phyloP scores from a whole-genome alignment of 2,329 filamentous ascomycete species.

The Coleophoma crateriformis region DNA sequence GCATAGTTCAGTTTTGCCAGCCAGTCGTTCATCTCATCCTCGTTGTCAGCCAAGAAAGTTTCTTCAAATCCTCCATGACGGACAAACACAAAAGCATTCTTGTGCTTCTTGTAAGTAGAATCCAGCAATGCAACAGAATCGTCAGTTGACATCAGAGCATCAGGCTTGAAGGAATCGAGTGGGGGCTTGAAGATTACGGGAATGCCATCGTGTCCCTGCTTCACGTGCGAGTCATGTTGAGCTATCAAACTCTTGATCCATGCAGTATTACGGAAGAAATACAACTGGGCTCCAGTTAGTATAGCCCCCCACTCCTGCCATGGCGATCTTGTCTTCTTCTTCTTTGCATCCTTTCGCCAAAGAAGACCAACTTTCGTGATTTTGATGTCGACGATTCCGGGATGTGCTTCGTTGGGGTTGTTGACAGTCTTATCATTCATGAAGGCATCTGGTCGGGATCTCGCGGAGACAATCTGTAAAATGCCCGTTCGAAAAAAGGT shows the following conservation, averaged over 20 bases:
- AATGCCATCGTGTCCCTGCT: conserved; percentile 66
- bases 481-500: conserved; percentile 90
- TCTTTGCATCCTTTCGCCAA: conserved; percentile 92
- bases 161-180: conserved; percentile 86
- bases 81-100: conserved; percentile 89
- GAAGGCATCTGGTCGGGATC: conserved; percentile 92
- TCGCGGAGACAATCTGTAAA: conserved; percentile 88
- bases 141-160: conserved; percentile 88
- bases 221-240: conserved; percentile 79
- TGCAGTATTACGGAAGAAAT: conserved; percentile 87
- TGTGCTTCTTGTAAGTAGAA: conserved; percentile 86
- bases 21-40: conserved; percentile 95
- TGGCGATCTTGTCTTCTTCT: conserved; percentile 87
- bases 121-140: conserved; percentile 87
- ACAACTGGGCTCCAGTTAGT: conserved; percentile 92
- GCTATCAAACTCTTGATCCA: conserved; percentile 91
- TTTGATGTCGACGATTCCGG: conserved; percentile 94
- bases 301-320: conserved; percentile 99
- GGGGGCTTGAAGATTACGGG: conserved; percentile 89
- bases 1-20: conserved; percentile 93
- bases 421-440: conserved; percentile 80
- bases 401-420: conserved; percentile 81
- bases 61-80: conserved; percentile 84
- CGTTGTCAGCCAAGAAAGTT: conserved; percentile 82
- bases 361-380: conserved; percentile 92